These are phyloP conservation scores for Penicillium bovifimosum DNA, from an alignment of 495 filamentous ascomycete species.

Conservation along the genomic window DNA sequence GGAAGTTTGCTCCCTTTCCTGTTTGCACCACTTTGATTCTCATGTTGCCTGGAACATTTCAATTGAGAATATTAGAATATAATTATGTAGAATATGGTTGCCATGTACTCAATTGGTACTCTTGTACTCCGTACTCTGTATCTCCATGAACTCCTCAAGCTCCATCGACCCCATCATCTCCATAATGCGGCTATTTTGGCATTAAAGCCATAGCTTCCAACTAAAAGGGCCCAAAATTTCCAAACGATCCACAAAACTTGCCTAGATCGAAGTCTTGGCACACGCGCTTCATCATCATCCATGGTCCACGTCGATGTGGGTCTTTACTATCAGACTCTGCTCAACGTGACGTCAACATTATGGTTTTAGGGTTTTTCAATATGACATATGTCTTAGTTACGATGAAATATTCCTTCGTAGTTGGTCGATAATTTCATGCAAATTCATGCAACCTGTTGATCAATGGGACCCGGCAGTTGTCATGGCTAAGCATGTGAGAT, in stretches of 20 bases:
- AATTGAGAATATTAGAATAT: too few species aligned
- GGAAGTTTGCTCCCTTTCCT: conserved; percentile 2
- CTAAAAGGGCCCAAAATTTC: neutral
- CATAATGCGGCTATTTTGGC: neutral
- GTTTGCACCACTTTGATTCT: neutral
- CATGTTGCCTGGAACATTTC: neutral
- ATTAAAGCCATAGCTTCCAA: neutral
- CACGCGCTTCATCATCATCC: conserved; percentile 11
- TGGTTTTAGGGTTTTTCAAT: neutral
- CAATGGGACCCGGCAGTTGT: neutral
- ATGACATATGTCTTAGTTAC: too few species aligned
- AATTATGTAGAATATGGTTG: too few species aligned
- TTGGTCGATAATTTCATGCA: too few species aligned
- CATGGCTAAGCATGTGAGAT: neutral
- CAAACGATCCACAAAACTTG: neutral
- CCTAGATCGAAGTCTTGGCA: conserved; percentile 6
- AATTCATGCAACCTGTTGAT: too few species aligned
- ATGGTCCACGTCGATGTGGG: neutral
- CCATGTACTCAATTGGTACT: too few species aligned
- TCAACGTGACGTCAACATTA: conserved; percentile 9
- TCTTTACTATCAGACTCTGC: neutral
- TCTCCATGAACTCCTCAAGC: neutral
- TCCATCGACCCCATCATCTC: neutral
- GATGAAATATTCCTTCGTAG: too few species aligned
- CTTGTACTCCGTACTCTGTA: too few species aligned